Conservation (phyloP, 2,329 filamentous ascomycete genomes). For the Chaetomium sp. region DNA sequence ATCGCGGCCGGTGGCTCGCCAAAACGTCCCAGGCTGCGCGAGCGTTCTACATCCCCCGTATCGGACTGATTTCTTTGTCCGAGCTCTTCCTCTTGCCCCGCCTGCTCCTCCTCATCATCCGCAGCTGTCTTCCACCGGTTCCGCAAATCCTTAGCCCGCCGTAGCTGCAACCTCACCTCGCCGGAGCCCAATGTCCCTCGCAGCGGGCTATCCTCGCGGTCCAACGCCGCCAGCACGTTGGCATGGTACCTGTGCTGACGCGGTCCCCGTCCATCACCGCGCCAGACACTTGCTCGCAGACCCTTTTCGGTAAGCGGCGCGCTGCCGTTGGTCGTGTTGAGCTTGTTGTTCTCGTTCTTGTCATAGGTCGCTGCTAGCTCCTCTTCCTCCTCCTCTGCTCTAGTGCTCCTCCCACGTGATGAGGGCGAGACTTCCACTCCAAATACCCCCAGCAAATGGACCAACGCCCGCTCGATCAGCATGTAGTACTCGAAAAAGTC, state of each 20-base stretch:
- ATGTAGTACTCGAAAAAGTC: constrained; percentile 75
- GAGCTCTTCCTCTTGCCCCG: constrained; percentile 7
- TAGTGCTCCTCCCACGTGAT: constrained; percentile 9
- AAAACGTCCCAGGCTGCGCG: too few relatives aligned
- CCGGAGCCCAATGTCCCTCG: constrained; percentile 48
- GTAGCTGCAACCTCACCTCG: constrained; percentile 51
- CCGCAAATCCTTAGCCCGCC: constrained; percentile 60
- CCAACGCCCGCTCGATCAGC: constrained; percentile 63
- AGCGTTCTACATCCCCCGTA: too few relatives aligned
- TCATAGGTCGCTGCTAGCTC: not conserved
- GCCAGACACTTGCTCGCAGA: constrained; percentile 9
- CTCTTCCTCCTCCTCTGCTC: not conserved
- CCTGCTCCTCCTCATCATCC: constrained; percentile 40
- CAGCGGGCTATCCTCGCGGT: constrained; percentile 51
- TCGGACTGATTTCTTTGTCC: not conserved
- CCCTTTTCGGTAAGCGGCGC: constrained; percentile 1
- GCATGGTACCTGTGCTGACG: constrained; percentile 52
- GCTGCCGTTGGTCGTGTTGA: not conserved
- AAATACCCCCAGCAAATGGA: constrained; percentile 59
- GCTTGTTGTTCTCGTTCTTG: not conserved
- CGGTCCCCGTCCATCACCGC: not conserved
- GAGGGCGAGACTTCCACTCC: constrained; percentile 44
- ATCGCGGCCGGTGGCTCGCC: too few relatives aligned
- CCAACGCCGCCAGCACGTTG: constrained; percentile 59
- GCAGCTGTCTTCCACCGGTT: constrained; percentile 68